Evolutionary conservation across 1,284 basidiomycete genomes (phyloP), one percentile per base, ranked within the genome.

Genomic region (Flammula alnicola): DNA sequence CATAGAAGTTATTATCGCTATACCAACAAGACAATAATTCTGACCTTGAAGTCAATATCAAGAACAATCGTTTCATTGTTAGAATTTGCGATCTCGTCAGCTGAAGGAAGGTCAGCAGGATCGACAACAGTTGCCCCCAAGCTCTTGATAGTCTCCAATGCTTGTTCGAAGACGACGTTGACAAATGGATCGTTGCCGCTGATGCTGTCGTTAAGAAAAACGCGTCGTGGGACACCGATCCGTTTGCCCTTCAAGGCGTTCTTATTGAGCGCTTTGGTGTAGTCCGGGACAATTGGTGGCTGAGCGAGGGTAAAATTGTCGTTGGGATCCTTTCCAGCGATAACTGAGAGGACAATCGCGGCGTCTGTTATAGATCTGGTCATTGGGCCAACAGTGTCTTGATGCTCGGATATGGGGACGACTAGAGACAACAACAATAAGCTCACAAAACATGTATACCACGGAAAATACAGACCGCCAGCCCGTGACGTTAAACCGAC

Each of bases 351-450:
- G 1, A 86, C 76, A 30, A 77, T 71, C 0, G 83, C 83, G 0
- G 80, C 83, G 49, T 88, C 85, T 0, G 78, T 66, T 25, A 86
- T 62, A 1, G 80, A 80, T 27, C 84, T 77, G 0, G 77, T 70
- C 57, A 87, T 78, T 0, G 84, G 84, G 1, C 84, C 84, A 1
- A 86, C 73, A 0, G 81, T 83, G 57, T 86, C 84, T 62, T 86
- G 84, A 57, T 84, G 77, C 25, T 72, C 69, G 0, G 82, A 82
- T 6, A 85, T 80, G 0, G 83, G 84, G 30, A 85, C 68, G 2
- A 86, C 83, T 81, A 44, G 32, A 27, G 44, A 6, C 17, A 41
- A 16, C 43, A 14, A 38, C 31, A 5, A 16, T 6, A 16, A n/a
- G 14, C 14, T 17, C 20, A 19, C 37, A 22, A 26, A 17, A 20